These are phyloP conservation scores for Tylopilus intermedius DNA, from an alignment of 768 basidiomycete genomes.

Conservation along the genomic window DNA sequence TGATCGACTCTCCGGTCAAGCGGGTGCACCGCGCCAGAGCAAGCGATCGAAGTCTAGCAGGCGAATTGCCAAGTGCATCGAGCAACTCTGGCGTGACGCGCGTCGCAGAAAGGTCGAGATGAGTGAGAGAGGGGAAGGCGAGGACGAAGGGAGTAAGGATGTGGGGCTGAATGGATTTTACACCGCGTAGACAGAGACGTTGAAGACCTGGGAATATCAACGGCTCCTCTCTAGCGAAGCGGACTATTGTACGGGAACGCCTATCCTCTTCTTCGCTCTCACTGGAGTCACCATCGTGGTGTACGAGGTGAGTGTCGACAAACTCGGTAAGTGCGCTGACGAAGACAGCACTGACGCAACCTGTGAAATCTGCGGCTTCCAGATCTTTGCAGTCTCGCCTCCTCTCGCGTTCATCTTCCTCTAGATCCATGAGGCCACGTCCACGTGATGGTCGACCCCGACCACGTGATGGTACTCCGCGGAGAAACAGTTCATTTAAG, in stretches of 20 bases:
- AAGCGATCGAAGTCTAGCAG: constrained; percentile 69
- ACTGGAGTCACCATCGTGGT: constrained; percentile 38
- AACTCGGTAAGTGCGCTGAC: constrained; percentile 82
- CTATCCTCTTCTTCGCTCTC: constrained; percentile 40
- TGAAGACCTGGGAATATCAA: constrained; percentile 63
- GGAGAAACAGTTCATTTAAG: constrained; percentile 84
- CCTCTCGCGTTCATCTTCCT: constrained; percentile 75
- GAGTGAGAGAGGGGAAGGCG: constrained; percentile 81
- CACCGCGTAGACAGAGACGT: constrained; percentile 77
- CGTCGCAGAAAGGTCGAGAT: constrained; percentile 91
- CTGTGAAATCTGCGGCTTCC: constrained; percentile 89
- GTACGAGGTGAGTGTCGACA: constrained; percentile 58
- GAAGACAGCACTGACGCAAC: constrained; percentile 90
- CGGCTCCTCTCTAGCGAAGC: constrained; percentile 42
- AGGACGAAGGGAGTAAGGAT: constrained; percentile 69
- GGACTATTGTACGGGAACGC: constrained; percentile 31
- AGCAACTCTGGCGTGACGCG: constrained; percentile 75
- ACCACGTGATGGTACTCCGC: constrained; percentile 68
- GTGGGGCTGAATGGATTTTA: constrained; percentile 68
- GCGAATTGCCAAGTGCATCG: constrained; percentile 56
- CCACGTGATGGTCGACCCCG: constrained; percentile 66
- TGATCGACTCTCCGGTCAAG: constrained; percentile 74
- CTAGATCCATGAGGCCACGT: constrained; percentile 53
- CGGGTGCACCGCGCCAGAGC: constrained; percentile 83
- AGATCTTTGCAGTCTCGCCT: constrained; percentile 71